Base-by-base conservation (phyloP, 2,329 filamentous ascomycete species). In the Cryphonectria naterciae region DNA sequence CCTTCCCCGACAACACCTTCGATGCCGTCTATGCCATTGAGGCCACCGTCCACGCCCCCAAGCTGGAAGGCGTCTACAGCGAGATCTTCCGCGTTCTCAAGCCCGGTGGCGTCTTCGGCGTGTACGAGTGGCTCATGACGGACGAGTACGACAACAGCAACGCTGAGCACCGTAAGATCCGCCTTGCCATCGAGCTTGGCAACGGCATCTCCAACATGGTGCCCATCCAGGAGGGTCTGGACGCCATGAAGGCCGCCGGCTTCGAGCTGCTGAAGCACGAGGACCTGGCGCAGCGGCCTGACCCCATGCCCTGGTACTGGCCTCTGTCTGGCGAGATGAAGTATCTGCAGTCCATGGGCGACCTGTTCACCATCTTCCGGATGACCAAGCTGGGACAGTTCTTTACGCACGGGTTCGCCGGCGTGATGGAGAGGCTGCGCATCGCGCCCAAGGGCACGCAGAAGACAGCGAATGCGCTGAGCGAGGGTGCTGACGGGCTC, bases 91-190 rank as follows among this genome's bases (percentile, higher is more conserved):
- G 93, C 64, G 95, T 98, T 32, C 87, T 99, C 74, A 99, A 98
- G 88, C 96, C 96, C 28, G 96, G 96, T 72, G 95, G 96, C 81
- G 86, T 94, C 67, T 99, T 98, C 77, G 96, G 95, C 79, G 95
- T 98, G 67, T 99, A 98, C 84, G 96, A 99, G 83, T 98, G 96
- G 96, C 87, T 98, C 79, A 98, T 99, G 96, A 98, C 95, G 8
- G 95, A 98, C 74, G 85, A 91, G 35, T 99, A 98, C 83, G 92
- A 98, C 84, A 95, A 97, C 80, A 86, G 92, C 72, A 94, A 98
- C 86, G 82, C 93, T 0, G 86, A 90, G 77, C 96, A 98, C 85
- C 92, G 94, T 75, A 89, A 93, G 80, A 96, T 98, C 79, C 93
- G 96, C 74, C 90, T 98, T 25, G 95, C 92, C 74, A 99, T 99